Evolutionary conservation across 495 filamentous ascomycete species (phyloP).

Genomic region (Bacidia rubella): DNA sequence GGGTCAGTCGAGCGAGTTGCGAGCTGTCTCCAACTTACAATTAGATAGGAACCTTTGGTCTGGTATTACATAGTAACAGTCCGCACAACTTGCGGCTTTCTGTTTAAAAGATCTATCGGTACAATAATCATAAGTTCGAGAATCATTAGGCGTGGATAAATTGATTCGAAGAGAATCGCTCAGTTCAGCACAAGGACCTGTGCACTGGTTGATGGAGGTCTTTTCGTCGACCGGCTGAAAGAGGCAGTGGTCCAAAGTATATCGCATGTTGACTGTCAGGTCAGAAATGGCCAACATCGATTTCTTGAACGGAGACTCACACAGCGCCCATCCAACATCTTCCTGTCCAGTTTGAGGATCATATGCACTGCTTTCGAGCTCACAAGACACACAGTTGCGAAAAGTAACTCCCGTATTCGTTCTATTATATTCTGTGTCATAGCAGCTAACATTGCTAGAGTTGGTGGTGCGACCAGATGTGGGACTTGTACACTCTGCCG

Average conservation of each 20-base stretch:
- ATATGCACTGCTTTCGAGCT: slow-evolving; percentile 40
- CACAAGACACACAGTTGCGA: slow-evolving; percentile 43
- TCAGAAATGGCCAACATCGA: background rate
- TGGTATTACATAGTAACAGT: slow-evolving; percentile 32
- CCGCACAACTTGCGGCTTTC: slow-evolving; percentile 28
- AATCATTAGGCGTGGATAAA: slow-evolving; percentile 14
- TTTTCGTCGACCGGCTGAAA: slow-evolving; percentile 26
- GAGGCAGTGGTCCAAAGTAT: slow-evolving; percentile 32
- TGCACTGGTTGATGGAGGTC: slow-evolving; percentile 29
- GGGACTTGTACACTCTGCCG: slow-evolving; percentile 31
- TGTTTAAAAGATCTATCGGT: slow-evolving; percentile 25
- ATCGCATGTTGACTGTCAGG: slow-evolving; percentile 35
- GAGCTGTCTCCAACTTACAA: slow-evolving; percentile 25
- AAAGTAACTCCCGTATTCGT: slow-evolving; percentile 36
- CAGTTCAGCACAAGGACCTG: slow-evolving; percentile 28
- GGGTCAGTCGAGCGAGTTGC: background rate
- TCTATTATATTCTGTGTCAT: slow-evolving; percentile 34
- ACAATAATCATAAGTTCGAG: slow-evolving; percentile 21
- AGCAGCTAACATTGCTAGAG: slow-evolving; percentile 38
- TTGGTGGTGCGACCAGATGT: slow-evolving; percentile 32
- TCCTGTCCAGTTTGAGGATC: slow-evolving; percentile 34
- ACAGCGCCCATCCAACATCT: slow-evolving; percentile 48
- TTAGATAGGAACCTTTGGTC: slow-evolving; percentile 35
- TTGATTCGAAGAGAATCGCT: slow-evolving; percentile 24
- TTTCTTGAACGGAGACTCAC: slow-evolving; percentile 25